phyloP scores from a whole-genome alignment of 306 rosid species.

The Pterocarpus macrocarpus region DNA sequence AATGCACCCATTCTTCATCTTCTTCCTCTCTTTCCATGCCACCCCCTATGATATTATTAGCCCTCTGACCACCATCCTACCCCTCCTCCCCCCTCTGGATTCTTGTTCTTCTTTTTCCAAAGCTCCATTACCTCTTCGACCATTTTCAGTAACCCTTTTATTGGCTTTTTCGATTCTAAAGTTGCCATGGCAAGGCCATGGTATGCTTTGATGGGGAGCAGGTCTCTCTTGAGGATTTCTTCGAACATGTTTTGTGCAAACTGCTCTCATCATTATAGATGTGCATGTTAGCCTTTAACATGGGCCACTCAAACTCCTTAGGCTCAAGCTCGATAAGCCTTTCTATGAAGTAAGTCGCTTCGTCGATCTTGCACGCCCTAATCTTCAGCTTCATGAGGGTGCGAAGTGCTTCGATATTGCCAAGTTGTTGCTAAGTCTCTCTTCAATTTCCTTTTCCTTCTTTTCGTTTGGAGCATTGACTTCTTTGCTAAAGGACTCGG shows the following conservation, averaged over 20 bases:
- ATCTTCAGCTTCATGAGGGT: constrained; percentile 74
- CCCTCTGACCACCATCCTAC: too few relatives aligned
- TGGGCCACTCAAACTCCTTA: constrained; percentile 76
- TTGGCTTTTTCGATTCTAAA: constrained; percentile 52
- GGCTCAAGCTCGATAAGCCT: constrained; percentile 83
- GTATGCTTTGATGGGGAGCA: constrained; percentile 78
- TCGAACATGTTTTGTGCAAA: constrained; percentile 65
- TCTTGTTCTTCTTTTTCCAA: constrained; percentile 67
- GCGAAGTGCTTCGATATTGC: constrained; percentile 69
- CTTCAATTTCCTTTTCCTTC: constrained; percentile 57
- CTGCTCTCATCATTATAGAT: constrained; percentile 57
- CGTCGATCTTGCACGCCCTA: constrained; percentile 63
- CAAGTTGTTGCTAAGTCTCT: constrained; percentile 53
- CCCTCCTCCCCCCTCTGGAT: constrained; percentile 48
- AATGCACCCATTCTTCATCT: too few relatives aligned
- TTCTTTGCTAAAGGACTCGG: constrained; percentile 48
- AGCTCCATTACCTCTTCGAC: constrained; percentile 62
- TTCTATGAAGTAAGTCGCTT: constrained; percentile 67
- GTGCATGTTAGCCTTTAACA: constrained; percentile 79
- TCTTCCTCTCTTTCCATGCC: too few relatives aligned
- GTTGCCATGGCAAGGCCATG: constrained; percentile 90
- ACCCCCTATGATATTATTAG: too few relatives aligned
- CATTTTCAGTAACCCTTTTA: constrained; percentile 60
- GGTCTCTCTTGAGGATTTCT: constrained; percentile 69
- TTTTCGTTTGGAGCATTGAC: constrained; percentile 44